These are phyloP conservation scores for Mycena sp. DNA, from an alignment of 1,284 basidiomycete species.

Conservation along the genomic window DNA sequence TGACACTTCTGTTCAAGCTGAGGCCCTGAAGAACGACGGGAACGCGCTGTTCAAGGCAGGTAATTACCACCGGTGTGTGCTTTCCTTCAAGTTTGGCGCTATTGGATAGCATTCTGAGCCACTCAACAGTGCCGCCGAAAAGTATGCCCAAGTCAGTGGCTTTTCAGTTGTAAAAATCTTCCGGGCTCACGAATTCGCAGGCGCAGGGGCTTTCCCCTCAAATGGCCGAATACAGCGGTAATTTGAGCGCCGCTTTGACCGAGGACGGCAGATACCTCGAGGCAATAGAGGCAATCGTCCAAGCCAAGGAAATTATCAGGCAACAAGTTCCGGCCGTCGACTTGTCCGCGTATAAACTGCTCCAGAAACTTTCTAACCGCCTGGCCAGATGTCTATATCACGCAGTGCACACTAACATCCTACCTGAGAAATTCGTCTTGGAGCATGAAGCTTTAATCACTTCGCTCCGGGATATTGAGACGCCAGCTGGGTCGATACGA, in stretches of 20 bases:
- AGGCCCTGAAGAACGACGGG: no score
- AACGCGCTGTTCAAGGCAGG: no score
- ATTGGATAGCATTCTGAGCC: no score
- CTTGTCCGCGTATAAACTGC: not conserved
- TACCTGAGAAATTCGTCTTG: not conserved
- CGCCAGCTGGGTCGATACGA: not conserved
- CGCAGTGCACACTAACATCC: not conserved
- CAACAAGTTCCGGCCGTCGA: not conserved
- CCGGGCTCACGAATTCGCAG: not conserved
- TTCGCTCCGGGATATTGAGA: not conserved
- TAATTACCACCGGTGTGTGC: no score
- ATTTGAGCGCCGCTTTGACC: not conserved
- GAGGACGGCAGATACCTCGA: not conserved
- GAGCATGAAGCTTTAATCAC: not conserved
- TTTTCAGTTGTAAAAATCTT: not conserved
- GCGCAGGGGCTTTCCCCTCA: not conserved
- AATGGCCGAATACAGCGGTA: not conserved
- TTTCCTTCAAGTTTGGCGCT: no score
- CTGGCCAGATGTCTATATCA: constrained; percentile 2
- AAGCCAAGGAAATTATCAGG: not conserved
- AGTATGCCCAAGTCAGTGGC: not conserved
- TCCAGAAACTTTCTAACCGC: not conserved
- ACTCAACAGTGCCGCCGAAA: not conserved
- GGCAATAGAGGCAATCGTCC: not conserved
- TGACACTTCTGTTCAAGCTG: no score